These are phyloP conservation scores for Caloboletus firmus DNA, from an alignment of 1,284 basidiomycete genomes.

Conservation along the genomic window DNA sequence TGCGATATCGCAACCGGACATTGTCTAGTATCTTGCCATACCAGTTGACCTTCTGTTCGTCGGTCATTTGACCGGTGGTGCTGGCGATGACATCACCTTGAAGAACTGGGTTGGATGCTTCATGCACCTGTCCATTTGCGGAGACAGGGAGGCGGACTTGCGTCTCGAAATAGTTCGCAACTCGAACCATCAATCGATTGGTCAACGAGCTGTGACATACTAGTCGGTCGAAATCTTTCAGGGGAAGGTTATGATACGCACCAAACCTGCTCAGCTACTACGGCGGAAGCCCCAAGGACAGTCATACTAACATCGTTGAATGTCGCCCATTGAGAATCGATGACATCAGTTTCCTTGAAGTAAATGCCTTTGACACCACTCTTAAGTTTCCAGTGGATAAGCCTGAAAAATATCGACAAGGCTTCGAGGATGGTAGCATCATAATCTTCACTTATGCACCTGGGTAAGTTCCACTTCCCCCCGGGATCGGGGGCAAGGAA, in stretches of 20 bases:
- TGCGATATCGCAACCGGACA: constrained; percentile 89
- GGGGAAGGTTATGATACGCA: constrained; percentile 39
- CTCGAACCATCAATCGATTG: constrained; percentile 86
- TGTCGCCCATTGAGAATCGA: constrained; percentile 96
- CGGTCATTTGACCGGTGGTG: constrained; percentile 56
- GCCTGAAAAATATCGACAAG: constrained; percentile 87
- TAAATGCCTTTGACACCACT: constrained; percentile 89
- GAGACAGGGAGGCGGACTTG: constrained; percentile 78
- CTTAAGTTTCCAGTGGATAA: constrained; percentile 95
- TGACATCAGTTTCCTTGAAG: constrained; percentile 96
- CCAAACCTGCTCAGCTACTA: constrained; percentile 96
- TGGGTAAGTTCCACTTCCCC: constrained; percentile 86
- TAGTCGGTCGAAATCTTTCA: constrained; percentile 1
- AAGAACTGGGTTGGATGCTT: constrained; percentile 22
- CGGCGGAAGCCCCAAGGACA: constrained; percentile 83
- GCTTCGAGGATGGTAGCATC: constrained; percentile 89
- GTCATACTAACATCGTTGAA: constrained; percentile 92
- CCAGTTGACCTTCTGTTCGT: constrained; percentile 84
- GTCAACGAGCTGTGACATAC: constrained; percentile 66
- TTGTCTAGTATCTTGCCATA: constrained; percentile 94
- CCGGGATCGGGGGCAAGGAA: constrained; percentile 85
- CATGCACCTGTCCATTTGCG: constrained; percentile 23
- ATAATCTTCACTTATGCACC: constrained; percentile 87
- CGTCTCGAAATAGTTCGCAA: constrained; percentile 92
- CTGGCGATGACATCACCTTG: constrained; percentile 32